Conservation (phyloP, 2,329 filamentous ascomycete species). For the Colletotrichum sidae region DNA sequence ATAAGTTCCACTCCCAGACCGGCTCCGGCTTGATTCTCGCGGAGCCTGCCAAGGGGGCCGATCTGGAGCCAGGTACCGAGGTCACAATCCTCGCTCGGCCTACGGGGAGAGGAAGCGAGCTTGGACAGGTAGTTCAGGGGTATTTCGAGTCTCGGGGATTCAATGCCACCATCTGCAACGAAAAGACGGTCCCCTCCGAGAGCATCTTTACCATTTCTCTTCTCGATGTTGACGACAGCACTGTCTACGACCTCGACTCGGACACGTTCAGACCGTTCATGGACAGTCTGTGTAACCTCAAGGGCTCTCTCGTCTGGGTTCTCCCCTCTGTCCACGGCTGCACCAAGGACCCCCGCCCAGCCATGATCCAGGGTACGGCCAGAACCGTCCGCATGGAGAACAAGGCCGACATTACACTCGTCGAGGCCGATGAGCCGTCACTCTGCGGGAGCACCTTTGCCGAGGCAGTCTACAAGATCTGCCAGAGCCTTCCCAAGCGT, state of each 20-base stretch:
- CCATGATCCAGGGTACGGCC: constrained; percentile 44
- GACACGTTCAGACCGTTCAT: constrained; percentile 26
- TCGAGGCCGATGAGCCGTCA: constrained; percentile 14
- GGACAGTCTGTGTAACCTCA: constrained; percentile 24
- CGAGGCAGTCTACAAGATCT: constrained; percentile 18
- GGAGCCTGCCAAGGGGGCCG: constrained; percentile 1
- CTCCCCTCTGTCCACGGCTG: constrained; percentile 42
- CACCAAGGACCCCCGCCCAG: constrained; percentile 43
- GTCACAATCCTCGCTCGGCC: constrained; percentile 1
- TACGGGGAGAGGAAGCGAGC: not conserved
- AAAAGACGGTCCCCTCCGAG: not conserved
- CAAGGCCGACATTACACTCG: constrained; percentile 39
- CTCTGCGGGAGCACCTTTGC: not conserved
- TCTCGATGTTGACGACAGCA: constrained; percentile 43
- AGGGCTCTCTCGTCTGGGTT: constrained; percentile 45
- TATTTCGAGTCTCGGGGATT: constrained; percentile 3
- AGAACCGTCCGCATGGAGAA: constrained; percentile 46
- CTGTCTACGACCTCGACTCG: constrained; percentile 42
- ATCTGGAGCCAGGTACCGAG: constrained; percentile 3
- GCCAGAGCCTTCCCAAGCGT: constrained; percentile 13
- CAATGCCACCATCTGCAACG: not conserved
- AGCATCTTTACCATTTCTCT: constrained; percentile 38
- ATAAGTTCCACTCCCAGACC: constrained; percentile 10
- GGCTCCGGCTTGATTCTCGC: constrained; percentile 9
- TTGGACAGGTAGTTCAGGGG: not conserved